Conservation (phyloP, 371 early-diverging fungal genomes). For the Coemansia sp. region DNA sequence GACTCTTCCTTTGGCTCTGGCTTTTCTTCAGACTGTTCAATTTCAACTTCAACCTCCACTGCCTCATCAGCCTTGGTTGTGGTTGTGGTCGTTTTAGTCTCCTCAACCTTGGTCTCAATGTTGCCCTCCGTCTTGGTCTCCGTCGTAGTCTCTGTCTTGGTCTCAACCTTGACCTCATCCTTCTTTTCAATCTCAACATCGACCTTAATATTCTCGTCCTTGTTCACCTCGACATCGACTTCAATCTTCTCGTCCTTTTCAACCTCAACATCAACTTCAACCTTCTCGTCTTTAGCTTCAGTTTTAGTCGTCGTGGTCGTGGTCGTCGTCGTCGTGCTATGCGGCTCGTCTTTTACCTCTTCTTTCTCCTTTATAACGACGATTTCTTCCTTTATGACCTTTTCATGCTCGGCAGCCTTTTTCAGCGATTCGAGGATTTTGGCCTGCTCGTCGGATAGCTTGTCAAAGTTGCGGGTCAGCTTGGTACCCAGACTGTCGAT, state of each 20-base stretch:
- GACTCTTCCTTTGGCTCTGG: constrained; percentile 4
- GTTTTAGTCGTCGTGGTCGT: not conserved
- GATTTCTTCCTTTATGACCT: not conserved
- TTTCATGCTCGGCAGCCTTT: constrained; percentile 3
- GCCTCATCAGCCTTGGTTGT: constrained; percentile 9
- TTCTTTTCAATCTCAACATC: not conserved
- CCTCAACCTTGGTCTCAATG: constrained; percentile 12
- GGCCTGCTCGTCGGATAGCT: constrained; percentile 37
- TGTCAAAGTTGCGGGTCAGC: constrained; percentile 44
- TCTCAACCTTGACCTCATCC: constrained; percentile 7
- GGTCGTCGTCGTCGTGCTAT: not conserved
- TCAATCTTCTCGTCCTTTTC: not conserved
- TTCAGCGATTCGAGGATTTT: constrained; percentile 30
- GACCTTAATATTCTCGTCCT: not conserved
- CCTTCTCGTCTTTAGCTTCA: not conserved
- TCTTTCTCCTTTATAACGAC: not conserved
- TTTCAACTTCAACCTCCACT: not conserved
- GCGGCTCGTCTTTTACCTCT: not conserved
- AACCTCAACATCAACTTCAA: not conserved
- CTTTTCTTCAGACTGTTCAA: not conserved
- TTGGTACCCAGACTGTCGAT: constrained; percentile 48
- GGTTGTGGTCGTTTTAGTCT: not conserved
- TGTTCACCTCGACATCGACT: constrained; percentile 13
- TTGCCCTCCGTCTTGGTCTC: constrained; percentile 8
- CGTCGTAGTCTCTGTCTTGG: constrained; percentile 5